Evolutionary conservation across 495 filamentous ascomycete species (phyloP).

Genomic region (Delitschia confertaspora): DNA sequence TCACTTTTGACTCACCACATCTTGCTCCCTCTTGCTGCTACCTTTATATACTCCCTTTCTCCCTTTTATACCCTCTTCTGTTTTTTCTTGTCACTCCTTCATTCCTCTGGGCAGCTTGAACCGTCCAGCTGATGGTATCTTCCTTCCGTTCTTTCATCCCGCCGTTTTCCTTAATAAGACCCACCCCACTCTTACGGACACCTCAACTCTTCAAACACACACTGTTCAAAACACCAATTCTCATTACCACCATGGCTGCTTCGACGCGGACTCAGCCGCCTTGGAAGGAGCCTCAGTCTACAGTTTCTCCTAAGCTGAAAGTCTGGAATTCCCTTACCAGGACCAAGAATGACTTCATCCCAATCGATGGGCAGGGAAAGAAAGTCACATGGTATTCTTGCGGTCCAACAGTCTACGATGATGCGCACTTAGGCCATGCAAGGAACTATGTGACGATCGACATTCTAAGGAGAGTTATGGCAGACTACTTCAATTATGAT

Average conservation of each 20-base stretch:
- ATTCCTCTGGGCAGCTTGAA: background rate
- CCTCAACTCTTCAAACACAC: background rate
- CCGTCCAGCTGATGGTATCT: constrained; percentile 22
- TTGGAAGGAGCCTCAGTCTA: constrained; percentile 36
- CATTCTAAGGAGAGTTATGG: constrained; percentile 78
- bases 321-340: constrained; percentile 21
- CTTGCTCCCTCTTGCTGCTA: constrained; percentile 9
- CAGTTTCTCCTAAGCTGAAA: constrained; percentile 17
- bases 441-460: constrained; percentile 93
- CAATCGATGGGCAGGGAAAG: constrained; percentile 54
- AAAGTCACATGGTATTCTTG: constrained; percentile 74
- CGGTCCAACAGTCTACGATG: constrained; percentile 85
- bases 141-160: constrained; percentile 5
- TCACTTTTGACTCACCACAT: background rate
- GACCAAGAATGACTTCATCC: constrained; percentile 51
- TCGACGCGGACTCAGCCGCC: constrained; percentile 42
- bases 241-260: constrained; percentile 31
- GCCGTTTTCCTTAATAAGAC: background rate
- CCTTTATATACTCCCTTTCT: constrained; percentile 2
- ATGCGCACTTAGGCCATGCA: constrained; percentile 78
- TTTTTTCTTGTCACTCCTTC: constrained; percentile 20
- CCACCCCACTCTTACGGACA: background rate
- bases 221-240: background rate
- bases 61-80: background rate
- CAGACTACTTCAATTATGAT: constrained; percentile 76